phyloP scores from a whole-genome alignment of 345 rosid species.

The Physaria fendleri region DNA sequence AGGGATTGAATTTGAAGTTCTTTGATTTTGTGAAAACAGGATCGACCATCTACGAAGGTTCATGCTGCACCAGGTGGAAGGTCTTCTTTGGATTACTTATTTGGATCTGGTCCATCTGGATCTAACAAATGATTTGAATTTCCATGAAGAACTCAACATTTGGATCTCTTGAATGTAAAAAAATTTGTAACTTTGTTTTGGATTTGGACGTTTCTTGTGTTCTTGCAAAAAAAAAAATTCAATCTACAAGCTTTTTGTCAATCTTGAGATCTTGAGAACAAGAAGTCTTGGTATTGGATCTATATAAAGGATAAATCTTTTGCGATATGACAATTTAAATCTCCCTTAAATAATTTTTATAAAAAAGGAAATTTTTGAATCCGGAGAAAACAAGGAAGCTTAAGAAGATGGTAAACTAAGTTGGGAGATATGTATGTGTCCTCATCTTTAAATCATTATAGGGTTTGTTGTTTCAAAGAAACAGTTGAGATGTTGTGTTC shows the following conservation, averaged over 20 bases:
- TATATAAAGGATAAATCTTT: neutral
- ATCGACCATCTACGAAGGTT: slow-evolving; percentile 52
- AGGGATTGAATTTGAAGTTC: neutral
- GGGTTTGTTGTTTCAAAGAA: neutral
- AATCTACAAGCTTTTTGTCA: neutral
- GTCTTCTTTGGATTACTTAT: slow-evolving; percentile 49
- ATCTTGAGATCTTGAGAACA: neutral
- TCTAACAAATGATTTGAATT: slow-evolving; percentile 2
- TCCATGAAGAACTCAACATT: neutral
- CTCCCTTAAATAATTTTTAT: neutral
- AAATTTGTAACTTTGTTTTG: slow-evolving; percentile 6
- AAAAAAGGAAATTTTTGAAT: neutral
- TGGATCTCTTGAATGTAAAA: neutral
- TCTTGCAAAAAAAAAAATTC: neutral
- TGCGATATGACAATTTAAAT: neutral
- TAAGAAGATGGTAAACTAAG: slow-evolving; percentile 16
- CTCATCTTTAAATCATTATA: slow-evolving; percentile 17
- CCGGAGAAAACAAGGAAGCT: neutral
- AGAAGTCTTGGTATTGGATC: neutral
- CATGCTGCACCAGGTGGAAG: slow-evolving; percentile 55
- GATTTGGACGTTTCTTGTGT: neutral
- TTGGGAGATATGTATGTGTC: slow-evolving; percentile 25
- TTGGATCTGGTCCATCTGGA: slow-evolving; percentile 31
- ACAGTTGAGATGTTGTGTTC: slow-evolving; percentile 48
- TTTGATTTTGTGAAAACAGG: slow-evolving; percentile 25